phyloP scores from a whole-genome alignment of 768 basidiomycete species.

The Termitomyces sp. region DNA sequence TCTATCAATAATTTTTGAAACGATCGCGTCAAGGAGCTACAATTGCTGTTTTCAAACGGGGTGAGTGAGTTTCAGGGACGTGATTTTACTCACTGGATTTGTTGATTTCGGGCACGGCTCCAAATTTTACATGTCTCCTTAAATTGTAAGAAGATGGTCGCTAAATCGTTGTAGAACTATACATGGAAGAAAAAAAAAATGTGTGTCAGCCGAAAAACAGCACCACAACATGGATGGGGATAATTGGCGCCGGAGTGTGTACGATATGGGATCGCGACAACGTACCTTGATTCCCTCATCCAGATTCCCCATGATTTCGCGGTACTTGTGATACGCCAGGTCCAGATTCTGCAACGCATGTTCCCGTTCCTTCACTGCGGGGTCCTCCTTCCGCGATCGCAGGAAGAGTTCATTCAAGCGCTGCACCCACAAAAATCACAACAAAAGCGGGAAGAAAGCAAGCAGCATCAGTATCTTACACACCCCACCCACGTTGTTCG shows the following conservation, averaged over 20 bases:
- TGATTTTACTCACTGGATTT: constrained; percentile 62
- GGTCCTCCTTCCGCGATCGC: constrained; percentile 73
- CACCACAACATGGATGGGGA: background rate
- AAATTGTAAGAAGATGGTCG: constrained; percentile 67
- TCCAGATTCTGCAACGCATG: constrained; percentile 79
- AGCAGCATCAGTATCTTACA: background rate
- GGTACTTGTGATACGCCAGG: constrained; percentile 82
- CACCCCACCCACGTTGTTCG: background rate
- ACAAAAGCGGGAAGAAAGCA: background rate
- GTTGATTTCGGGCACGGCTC: constrained; percentile 67
- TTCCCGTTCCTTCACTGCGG: constrained; percentile 76
- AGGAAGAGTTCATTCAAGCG: constrained; percentile 73
- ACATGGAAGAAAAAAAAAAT: background rate
- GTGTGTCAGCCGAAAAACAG: background rate
- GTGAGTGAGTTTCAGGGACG: background rate
- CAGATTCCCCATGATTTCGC: constrained; percentile 79
- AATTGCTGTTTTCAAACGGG: constrained; percentile 2
- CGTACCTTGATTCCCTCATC: constrained; percentile 85
- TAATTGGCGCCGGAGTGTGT: background rate
- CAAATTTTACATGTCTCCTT: constrained; percentile 74
- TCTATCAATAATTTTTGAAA: constrained; percentile 30
- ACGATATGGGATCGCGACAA: background rate
- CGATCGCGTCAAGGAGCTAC: constrained; percentile 39
- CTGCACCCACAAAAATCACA: constrained; percentile 16
- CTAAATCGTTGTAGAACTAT: constrained; percentile 90